These are phyloP conservation scores for Kondoa malvinella DNA, from an alignment of 768 basidiomycete genomes.

Conservation along the genomic window DNA sequence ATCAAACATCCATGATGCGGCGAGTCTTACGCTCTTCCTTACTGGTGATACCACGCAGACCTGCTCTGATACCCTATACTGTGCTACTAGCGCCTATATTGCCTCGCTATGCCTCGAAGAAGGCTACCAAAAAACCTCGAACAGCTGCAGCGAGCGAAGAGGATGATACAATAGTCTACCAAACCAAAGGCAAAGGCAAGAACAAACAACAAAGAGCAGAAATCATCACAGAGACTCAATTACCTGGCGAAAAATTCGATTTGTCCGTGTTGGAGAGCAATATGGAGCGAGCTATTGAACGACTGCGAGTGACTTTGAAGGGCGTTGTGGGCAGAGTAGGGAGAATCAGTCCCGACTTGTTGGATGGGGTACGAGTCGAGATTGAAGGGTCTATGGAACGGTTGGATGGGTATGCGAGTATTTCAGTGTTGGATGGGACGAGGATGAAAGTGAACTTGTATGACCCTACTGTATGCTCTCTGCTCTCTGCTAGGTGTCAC, in stretches of 20 bases:
- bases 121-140: not conserved
- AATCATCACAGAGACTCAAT: not conserved
- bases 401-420: not conserved
- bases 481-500: not conserved
- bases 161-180: not conserved
- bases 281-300: not conserved
- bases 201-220: not conserved
- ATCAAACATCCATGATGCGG: not conserved
- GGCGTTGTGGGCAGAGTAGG: conserved; percentile 2
- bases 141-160: not conserved
- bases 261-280: not conserved
- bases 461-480: conserved; percentile 2
- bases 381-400: not conserved
- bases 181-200: conserved; percentile 6
- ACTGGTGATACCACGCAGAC: not conserved
- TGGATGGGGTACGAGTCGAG: not conserved
- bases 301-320: not conserved
- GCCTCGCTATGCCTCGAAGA: not conserved
- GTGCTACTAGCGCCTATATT: not conserved
- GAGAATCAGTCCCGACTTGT: not conserved
- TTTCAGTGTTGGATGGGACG: not conserved
- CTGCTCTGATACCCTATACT: not conserved
- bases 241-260: not conserved
- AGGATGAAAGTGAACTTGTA: not conserved
- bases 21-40: not conserved